Conservation (phyloP, 441 rosid species). For the Arabidopsis lyrata region DNA sequence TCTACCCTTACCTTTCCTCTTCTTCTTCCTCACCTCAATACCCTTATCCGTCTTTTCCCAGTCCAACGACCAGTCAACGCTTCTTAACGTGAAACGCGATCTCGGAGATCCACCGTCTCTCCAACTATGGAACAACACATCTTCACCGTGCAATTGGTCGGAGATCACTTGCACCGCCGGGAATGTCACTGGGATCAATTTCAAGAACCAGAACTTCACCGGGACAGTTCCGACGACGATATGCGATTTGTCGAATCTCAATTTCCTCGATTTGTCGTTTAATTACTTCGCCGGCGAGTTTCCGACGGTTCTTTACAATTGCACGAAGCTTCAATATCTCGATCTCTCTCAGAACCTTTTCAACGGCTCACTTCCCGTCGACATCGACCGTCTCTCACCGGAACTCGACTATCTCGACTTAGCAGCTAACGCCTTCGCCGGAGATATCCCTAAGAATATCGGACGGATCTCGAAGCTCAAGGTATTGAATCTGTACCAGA, state of each 20-base stretch:
- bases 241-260: constrained; percentile 69
- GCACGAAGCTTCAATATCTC: constrained; percentile 60
- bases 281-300: constrained; percentile 69
- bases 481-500: constrained; percentile 47
- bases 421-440: constrained; percentile 64
- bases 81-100: constrained; percentile 57
- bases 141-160: constrained; percentile 74
- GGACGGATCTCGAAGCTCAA: constrained; percentile 58
- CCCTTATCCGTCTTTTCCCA: constrained; percentile 63
- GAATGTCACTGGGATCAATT: constrained; percentile 53
- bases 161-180: constrained; percentile 54
- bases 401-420: constrained; percentile 57
- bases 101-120: constrained; percentile 68
- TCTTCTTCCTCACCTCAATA: constrained; percentile 46
- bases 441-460: constrained; percentile 63
- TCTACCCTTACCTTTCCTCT: constrained; percentile 44
- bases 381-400: constrained; percentile 55
- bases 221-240: constrained; percentile 56
- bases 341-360: constrained; percentile 77
- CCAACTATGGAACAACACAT: constrained; percentile 61
- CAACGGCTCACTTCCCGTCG: constrained; percentile 73
- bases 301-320: constrained; percentile 65
- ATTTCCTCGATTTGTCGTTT: constrained; percentile 46
- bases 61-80: constrained; percentile 56
- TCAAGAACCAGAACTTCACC: constrained; percentile 48